Evolutionary conservation across 306 rosid species (phyloP), one percentile per base, ranked within the genome.

Genomic region (Rosa rugosa): DNA sequence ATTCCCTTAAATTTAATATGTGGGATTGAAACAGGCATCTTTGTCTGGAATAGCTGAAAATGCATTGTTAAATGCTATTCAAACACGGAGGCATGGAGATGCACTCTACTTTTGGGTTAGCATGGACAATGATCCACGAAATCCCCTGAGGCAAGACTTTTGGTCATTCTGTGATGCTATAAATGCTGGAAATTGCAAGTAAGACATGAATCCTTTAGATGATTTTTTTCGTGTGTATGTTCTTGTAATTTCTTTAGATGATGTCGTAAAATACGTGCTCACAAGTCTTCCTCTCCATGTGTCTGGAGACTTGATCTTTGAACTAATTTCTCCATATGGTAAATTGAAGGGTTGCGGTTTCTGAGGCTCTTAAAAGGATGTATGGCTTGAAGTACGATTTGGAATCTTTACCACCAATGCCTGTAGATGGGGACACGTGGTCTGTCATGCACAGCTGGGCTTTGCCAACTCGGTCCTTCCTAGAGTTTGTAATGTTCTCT

Each of bases 171-270:
- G 99, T 45, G 91, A 96, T 82, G 88, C 90, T 73, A 73, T 89
- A 80, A 96, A 96, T 82, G 96, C 98, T 40, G 99, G 99, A 86
- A 90, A 94, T 81, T 96, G 99, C 99, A 91, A 81, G 99, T 96
- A 91, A 83, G 89, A 63, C 75, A 47, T 27, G 23, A 51, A 44
- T 49, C 72, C 7, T 40, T 38, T 7, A 17, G 27, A 40, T 67
- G 7, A 8, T 6, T 40, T 41, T 67, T 40, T 5, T 40, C 10
- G 27, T 4, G 17, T 18, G 6, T 14, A 67, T 66, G 3, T 66
- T 14, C 10, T 46, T 36, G 72, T 45, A 38, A 45, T 46, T 40
- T 8, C 34, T 11, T 59, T 10, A 17, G 14, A 20, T 64, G 60
- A 68, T 20, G 6, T 75, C 71, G 73, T 69, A 13, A 69, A 45